These are phyloP conservation scores for Ogataea paradorogensis DNA, from an alignment of 805 yeast species.

Conservation along the genomic window DNA sequence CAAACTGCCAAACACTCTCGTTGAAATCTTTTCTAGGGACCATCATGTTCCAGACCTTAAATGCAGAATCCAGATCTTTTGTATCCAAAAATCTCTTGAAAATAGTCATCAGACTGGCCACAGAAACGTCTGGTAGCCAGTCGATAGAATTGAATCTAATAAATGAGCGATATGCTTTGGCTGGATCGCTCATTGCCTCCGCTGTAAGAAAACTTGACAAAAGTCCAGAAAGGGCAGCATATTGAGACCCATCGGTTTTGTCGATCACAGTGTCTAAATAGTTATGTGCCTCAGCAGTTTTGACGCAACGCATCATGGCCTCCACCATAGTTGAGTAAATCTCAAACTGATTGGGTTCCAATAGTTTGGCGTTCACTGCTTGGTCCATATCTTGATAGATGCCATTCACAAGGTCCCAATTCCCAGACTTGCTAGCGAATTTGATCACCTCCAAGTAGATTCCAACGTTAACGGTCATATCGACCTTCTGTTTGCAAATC, in stretches of 20 bases:
- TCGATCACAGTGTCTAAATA: constrained; percentile 52
- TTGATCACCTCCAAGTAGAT: constrained; percentile 40
- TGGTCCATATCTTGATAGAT: constrained; percentile 35
- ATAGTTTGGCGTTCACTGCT: background rate
- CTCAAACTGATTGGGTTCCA: constrained; percentile 37
- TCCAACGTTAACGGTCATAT: constrained; percentile 9
- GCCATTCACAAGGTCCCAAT: constrained; percentile 37
- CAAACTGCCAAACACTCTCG: constrained; percentile 12
- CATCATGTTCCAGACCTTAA: constrained; percentile 32
- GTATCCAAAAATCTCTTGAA: constrained; percentile 24
- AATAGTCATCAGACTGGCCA: constrained; percentile 25
- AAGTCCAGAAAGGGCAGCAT: constrained; percentile 17
- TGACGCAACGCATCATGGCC: constrained; percentile 49
- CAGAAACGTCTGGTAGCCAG: constrained; percentile 36
- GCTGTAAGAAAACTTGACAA: constrained; percentile 30
- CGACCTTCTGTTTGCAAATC: constrained; percentile 15
- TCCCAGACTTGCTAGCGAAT: constrained; percentile 38
- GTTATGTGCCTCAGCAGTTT: constrained; percentile 48
- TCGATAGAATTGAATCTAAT: constrained; percentile 28
- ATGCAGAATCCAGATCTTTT: constrained; percentile 23
- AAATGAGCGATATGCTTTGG: constrained; percentile 25
- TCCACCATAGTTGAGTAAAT: constrained; percentile 53
- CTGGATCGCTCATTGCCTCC: constrained; percentile 25
- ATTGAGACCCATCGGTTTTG: constrained; percentile 13
- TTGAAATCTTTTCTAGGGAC: constrained; percentile 35